A percentile compares a stretch with the other conserved stretches of the same genome.
phyloP scores from a whole-genome alignment of 169 alveolate species.

The Cryptosporidium ryanae region DNA sequence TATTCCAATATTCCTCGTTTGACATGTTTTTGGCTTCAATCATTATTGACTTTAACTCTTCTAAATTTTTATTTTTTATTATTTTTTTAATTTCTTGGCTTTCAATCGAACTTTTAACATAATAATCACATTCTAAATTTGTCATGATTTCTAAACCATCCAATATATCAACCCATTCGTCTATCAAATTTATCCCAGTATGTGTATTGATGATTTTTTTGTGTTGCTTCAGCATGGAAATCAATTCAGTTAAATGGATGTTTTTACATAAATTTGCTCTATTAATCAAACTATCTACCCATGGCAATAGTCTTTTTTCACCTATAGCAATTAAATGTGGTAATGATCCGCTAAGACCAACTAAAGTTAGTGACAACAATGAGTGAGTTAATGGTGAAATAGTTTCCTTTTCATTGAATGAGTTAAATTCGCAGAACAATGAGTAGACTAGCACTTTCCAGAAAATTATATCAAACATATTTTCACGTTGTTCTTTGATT shows the following conservation, averaged over 20 bases:
- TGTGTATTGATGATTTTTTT: background rate
- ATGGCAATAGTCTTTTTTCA: conserved; percentile 5
- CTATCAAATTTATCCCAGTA: conserved; percentile 14
- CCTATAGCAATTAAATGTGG: conserved; percentile 3
- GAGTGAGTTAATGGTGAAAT: conserved; percentile 7
- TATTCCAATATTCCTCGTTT: conserved; percentile 70
- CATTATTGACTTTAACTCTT: conserved; percentile 10
- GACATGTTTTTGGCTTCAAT: background rate
- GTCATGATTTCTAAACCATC: conserved; percentile 32
- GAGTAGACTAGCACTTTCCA: conserved; percentile 52
- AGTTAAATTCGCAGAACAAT: background rate
- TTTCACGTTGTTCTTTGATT: conserved; percentile 50
- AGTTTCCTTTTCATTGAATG: background rate
- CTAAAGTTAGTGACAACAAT: conserved; percentile 20
- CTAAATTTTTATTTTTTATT: conserved; percentile 17
- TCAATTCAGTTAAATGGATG: background rate
- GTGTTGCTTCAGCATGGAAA: conserved; percentile 11
- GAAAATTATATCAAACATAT: conserved; percentile 27
- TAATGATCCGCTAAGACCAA: conserved; percentile 28
- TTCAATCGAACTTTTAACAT: background rate
- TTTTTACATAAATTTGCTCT: background rate
- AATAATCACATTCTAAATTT: background rate
- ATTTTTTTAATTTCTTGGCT: conserved; percentile 26
- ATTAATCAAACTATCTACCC: background rate
- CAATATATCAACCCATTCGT: conserved; percentile 43